phyloP scores from a whole-genome alignment of 1,284 basidiomycete species.

The Ustilago bromivora region DNA sequence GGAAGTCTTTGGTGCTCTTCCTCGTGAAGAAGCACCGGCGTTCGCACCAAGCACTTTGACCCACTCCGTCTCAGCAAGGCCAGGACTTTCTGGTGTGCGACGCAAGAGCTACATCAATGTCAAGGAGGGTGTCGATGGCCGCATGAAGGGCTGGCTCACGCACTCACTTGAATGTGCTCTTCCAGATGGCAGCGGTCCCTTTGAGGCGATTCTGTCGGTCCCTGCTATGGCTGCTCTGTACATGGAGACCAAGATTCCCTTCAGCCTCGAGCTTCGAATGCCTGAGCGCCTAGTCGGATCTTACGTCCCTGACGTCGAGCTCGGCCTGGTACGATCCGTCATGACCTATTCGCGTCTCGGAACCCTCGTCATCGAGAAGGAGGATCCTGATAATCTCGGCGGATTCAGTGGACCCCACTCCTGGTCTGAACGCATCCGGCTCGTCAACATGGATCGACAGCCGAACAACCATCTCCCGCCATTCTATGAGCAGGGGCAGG shows the following conservation, averaged over 20 bases:
- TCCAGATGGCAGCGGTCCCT: slow-evolving; percentile 22
- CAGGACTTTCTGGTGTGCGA: slow-evolving; percentile 16
- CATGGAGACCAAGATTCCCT: slow-evolving; percentile 55
- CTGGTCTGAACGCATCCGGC: slow-evolving; percentile 50
- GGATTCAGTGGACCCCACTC: slow-evolving; percentile 48
- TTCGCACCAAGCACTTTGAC: slow-evolving; percentile 20
- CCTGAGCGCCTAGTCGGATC: slow-evolving; percentile 26
- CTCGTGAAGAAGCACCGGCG: slow-evolving; percentile 17
- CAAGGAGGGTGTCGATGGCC: slow-evolving; percentile 52
- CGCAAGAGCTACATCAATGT: slow-evolving; percentile 55
- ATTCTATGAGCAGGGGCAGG: slow-evolving; percentile 43
- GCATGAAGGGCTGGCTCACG: slow-evolving; percentile 53
- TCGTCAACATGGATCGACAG: slow-evolving; percentile 47
- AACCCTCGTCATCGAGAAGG: slow-evolving; percentile 48
- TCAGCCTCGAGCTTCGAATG: slow-evolving; percentile 50
- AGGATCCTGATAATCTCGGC: slow-evolving; percentile 45
- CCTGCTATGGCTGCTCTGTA: slow-evolving; percentile 53
- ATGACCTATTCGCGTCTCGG: slow-evolving; percentile 54
- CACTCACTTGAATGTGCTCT: slow-evolving; percentile 45
- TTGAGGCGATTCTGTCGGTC: slow-evolving; percentile 51
- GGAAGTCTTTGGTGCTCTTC: slow-evolving; percentile 50
- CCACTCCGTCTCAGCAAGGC: slow-evolving; percentile 24
- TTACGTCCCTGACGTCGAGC: slow-evolving; percentile 38
- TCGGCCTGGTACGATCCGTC: slow-evolving; percentile 46
- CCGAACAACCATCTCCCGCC: slow-evolving; percentile 47